Evolutionary conservation across 2,329 filamentous ascomycete species (phyloP).

Genomic region (Achaetomium macrosporum): DNA sequence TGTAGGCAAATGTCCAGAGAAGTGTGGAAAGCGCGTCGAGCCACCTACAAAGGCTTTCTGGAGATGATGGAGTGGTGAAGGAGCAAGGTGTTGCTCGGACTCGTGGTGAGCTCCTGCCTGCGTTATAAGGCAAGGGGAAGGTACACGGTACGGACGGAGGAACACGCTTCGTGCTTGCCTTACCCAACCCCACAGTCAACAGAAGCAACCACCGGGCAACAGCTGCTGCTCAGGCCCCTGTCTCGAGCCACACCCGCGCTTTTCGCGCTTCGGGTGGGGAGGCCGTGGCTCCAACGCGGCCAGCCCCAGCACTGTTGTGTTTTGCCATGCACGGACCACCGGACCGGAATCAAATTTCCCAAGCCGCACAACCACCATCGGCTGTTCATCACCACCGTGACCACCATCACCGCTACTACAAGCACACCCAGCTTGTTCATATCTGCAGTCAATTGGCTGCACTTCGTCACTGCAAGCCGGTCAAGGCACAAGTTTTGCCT

Average conservation of each 20-base stretch:
- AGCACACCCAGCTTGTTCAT: neutral
- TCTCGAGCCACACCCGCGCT: slow-evolving; percentile 19
- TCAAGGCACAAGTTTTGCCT: neutral
- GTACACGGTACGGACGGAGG: slow-evolving; percentile 22
- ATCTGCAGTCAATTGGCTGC: slow-evolving; percentile 13
- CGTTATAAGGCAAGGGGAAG: slow-evolving; percentile 12
- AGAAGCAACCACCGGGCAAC: slow-evolving; percentile 55
- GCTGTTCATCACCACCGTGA: neutral
- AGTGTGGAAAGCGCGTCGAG: no score
- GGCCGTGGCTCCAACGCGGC: slow-evolving; percentile 25
- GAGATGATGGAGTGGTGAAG: neutral
- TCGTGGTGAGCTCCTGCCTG: neutral
- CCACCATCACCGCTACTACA: neutral
- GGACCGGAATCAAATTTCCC: slow-evolving; percentile 17
- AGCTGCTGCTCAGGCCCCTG: slow-evolving; percentile 20
- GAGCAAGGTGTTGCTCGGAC: neutral
- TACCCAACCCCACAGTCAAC: slow-evolving; percentile 37
- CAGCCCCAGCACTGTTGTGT: slow-evolving; percentile 9
- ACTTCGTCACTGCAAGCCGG: neutral
- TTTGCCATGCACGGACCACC: no score
- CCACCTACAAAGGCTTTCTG: neutral
- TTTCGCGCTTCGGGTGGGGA: slow-evolving; percentile 17
- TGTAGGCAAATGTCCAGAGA: no score
- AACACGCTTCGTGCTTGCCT: slow-evolving; percentile 23
- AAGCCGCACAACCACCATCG: slow-evolving; percentile 5